phyloP scores from a whole-genome alignment of 169 alveolate species.

The Cryptosporidium sp. region DNA sequence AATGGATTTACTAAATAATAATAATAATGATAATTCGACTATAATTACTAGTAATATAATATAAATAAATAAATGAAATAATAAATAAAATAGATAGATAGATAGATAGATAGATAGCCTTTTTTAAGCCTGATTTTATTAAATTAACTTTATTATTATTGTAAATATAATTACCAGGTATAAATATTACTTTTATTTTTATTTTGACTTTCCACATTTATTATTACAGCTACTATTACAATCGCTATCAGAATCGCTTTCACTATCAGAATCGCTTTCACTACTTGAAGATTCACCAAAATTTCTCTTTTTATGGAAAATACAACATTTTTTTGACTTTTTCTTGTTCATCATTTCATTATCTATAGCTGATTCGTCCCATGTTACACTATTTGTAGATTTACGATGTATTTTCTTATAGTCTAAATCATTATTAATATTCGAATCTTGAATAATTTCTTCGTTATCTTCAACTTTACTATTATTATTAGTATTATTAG shows the following conservation, averaged over 20 bases:
- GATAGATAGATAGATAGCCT: too few relatives aligned
- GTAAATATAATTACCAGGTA: neutral
- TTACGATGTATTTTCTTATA: neutral
- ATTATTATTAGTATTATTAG: neutral
- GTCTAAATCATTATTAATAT: neutral
- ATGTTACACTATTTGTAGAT: slow-evolving; percentile 11
- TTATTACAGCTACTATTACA: neutral
- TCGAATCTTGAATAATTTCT: neutral
- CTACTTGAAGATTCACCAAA: slow-evolving; percentile 75
- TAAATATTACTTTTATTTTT: too few relatives aligned
- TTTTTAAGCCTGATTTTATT: neutral
- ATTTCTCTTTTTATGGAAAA: slow-evolving; percentile 58
- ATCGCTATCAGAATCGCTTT: neutral
- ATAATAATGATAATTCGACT: too few relatives aligned
- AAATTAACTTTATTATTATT: too few relatives aligned
- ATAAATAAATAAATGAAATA: too few relatives aligned
- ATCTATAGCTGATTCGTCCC: slow-evolving; percentile 71
- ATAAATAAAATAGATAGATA: too few relatives aligned
- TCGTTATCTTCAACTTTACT: neutral
- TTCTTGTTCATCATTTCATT: slow-evolving; percentile 73
- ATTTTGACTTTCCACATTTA: neutral
- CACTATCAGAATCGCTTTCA: slow-evolving; percentile 27
- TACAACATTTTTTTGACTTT: slow-evolving; percentile 75
- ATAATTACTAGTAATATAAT: too few relatives aligned
- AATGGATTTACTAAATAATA: too few relatives aligned